These are phyloP conservation scores for Cyphellophora attinorum DNA, from an alignment of 2,329 filamentous ascomycete genomes.

Conservation along the genomic window DNA sequence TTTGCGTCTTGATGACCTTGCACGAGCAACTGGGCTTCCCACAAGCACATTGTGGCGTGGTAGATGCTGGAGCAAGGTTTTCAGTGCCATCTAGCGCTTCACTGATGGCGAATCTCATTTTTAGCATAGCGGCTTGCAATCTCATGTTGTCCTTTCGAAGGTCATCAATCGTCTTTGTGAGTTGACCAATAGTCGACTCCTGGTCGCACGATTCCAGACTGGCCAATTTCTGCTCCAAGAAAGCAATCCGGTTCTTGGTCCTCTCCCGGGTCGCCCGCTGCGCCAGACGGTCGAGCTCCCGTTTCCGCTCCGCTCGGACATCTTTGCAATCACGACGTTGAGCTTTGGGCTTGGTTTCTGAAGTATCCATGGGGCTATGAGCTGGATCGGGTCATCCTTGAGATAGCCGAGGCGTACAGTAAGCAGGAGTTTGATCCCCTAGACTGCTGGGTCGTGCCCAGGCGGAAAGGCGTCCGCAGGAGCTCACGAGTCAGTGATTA, in stretches of 20 bases:
- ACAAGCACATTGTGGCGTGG: neutral
- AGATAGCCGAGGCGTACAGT: no score
- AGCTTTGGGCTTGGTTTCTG: slow-evolving; percentile 4
- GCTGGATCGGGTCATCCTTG: no score
- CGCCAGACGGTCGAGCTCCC: slow-evolving; percentile 15
- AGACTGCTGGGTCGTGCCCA: no score
- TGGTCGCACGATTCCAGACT: slow-evolving; percentile 13
- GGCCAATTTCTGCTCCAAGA: slow-evolving; percentile 12
- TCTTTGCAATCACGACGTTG: slow-evolving; percentile 8
- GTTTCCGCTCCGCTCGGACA: slow-evolving; percentile 13
- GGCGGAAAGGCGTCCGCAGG: no score
- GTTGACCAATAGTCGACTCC: slow-evolving; percentile 6
- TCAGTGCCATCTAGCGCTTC: slow-evolving; percentile 9
- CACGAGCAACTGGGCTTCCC: neutral
- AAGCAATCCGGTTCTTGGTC: slow-evolving; percentile 17
- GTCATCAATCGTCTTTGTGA: slow-evolving; percentile 12
- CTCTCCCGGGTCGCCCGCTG: slow-evolving; percentile 18
- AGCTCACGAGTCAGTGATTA: no score
- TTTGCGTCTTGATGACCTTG: slow-evolving; percentile 2
- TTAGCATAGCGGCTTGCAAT: slow-evolving; percentile 12
- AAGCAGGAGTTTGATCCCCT: no score
- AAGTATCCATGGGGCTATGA: no score
- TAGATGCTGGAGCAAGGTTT: neutral
- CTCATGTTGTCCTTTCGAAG: slow-evolving; percentile 12
- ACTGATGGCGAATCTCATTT: slow-evolving; percentile 12